These are phyloP conservation scores for Trichoderma sp. DNA, from an alignment of 2,329 filamentous ascomycete species.

Conservation along the genomic window DNA sequence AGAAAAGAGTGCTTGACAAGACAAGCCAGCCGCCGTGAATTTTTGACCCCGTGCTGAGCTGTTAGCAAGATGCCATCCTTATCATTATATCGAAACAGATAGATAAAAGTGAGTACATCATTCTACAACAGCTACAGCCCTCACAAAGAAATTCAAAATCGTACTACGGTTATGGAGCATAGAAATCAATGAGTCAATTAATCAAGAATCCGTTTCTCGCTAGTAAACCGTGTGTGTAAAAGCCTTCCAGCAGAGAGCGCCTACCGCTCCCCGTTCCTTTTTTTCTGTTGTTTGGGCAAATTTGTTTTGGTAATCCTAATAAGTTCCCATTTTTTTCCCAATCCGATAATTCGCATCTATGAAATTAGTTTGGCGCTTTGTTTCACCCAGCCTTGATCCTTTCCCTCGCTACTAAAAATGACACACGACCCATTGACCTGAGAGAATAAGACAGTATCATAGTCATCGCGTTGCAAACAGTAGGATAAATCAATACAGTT, in stretches of 20 bases:
- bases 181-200: background rate
- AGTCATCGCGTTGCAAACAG: background rate
- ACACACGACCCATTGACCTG: background rate
- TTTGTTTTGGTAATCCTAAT: background rate
- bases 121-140: background rate
- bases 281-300: background rate
- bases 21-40: background rate
- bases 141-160: background rate
- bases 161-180: background rate
- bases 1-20: background rate
- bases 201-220: background rate
- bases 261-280: background rate
- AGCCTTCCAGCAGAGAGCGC: constrained; percentile 2
- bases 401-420: background rate
- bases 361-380: background rate
- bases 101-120: background rate
- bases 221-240: background rate
- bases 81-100: no score
- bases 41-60: background rate
- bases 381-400: background rate
- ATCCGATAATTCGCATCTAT: constrained; percentile 1
- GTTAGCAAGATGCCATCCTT: no score
- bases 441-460: background rate
- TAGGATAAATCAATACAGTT: background rate
- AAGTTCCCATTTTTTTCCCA: background rate